phyloP scores from a whole-genome alignment of 371 early-diverging fungal genomes.

The Syncephalis fuscata region DNA sequence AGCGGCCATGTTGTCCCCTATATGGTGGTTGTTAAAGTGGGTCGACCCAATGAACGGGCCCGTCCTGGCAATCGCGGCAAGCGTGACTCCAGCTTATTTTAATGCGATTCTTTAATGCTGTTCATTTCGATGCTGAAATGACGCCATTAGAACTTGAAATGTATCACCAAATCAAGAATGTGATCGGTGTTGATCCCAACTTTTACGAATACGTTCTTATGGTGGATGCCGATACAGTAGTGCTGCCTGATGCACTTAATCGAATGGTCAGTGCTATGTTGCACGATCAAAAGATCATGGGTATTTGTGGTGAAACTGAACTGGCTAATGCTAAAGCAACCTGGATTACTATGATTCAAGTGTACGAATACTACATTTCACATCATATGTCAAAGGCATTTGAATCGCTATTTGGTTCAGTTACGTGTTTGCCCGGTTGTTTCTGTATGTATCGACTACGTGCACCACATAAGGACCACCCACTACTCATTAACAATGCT shows the following conservation, averaged over 20 bases:
- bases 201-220: conserved; percentile 84
- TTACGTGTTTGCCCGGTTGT: conserved; percentile 92
- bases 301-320: conserved; percentile 75
- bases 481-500: conserved; percentile 79
- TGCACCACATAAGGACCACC: conserved; percentile 60
- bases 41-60: conserved; percentile 56
- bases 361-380: conserved; percentile 73
- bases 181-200: conserved; percentile 69
- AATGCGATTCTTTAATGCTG: conserved; percentile 96
- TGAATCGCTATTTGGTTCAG: conserved; percentile 68
- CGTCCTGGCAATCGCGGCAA: conserved; percentile 98
- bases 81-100: conserved; percentile 98
- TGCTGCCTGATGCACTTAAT: conserved; percentile 46
- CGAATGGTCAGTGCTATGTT: conserved; percentile 56
- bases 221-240: conserved; percentile 92
- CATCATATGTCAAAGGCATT: conserved; percentile 89
- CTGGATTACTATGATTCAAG: conserved; percentile 91
- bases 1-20: conserved; percentile 83
- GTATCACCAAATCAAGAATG: conserved; percentile 81
- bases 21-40: conserved; percentile 89
- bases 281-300: conserved; percentile 70
- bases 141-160: conserved; percentile 84
- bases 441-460: conserved; percentile 90
- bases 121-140: conserved; percentile 86
- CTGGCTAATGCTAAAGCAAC: conserved; percentile 74